Conservation (phyloP, 352 stramenopile species). For the Globisporangium cylindrosporum region DNA sequence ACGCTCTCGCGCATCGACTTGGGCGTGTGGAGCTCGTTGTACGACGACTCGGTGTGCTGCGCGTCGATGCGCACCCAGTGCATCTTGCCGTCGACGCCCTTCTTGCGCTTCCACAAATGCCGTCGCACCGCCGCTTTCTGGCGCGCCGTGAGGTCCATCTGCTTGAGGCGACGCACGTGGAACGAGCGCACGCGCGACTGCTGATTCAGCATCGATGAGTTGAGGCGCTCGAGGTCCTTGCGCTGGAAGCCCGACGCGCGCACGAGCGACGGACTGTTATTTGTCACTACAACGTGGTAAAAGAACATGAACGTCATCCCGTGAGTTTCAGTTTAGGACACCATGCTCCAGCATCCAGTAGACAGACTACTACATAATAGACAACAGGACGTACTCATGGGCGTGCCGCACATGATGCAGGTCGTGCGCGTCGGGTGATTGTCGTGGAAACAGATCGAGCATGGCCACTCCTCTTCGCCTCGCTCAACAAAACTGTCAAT, state of each 20-base stretch:
- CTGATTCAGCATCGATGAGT: slow-evolving; percentile 75
- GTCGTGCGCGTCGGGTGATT: slow-evolving; percentile 79
- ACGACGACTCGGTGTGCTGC: slow-evolving; percentile 28
- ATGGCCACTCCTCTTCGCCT: slow-evolving; percentile 80
- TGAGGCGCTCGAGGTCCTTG: slow-evolving; percentile 54
- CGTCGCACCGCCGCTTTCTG: slow-evolving; percentile 78
- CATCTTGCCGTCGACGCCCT: slow-evolving; percentile 67
- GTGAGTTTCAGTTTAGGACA: neutral
- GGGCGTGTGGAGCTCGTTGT: slow-evolving; percentile 50
- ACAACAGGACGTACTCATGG: slow-evolving; percentile 19
- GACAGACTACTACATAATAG: neutral
- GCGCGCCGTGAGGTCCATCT: slow-evolving; percentile 79
- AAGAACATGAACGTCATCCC: neutral
- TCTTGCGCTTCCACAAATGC: slow-evolving; percentile 75
- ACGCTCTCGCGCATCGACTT: slow-evolving; percentile 29
- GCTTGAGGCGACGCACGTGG: slow-evolving; percentile 81
- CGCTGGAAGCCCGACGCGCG: slow-evolving; percentile 73
- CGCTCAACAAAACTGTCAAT: slow-evolving; percentile 59
- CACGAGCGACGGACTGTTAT: slow-evolving; percentile 54
- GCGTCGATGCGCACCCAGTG: slow-evolving; percentile 81
- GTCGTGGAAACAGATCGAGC: slow-evolving; percentile 87
- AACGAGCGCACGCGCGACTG: slow-evolving; percentile 81
- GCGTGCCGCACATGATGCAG: slow-evolving; percentile 85
- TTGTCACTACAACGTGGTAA: slow-evolving; percentile 25
- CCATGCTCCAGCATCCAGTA: neutral